These are phyloP conservation scores for Ulmus americana DNA, from an alignment of 331 rosid genomes.

Conservation along the genomic window DNA sequence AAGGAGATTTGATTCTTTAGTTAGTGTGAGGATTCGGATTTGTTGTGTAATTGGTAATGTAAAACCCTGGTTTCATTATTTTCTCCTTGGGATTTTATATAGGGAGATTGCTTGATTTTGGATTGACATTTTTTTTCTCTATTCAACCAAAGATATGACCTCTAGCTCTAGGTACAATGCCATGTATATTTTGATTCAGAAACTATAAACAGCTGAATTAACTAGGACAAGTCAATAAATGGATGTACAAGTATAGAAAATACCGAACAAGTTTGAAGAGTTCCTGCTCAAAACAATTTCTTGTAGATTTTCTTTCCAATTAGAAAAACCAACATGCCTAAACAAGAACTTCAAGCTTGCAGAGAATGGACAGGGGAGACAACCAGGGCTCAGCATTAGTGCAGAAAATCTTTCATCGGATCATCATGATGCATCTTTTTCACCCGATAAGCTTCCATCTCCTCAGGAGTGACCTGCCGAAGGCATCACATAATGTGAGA, in stretches of 20 bases:
- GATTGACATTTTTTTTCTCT: background rate
- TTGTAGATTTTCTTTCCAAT: background rate
- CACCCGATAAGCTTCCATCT: constrained; percentile 38
- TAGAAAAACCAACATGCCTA: background rate
- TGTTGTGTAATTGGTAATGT: background rate
- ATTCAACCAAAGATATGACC: background rate
- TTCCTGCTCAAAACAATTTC: background rate
- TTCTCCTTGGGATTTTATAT: background rate
- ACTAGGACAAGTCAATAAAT: background rate
- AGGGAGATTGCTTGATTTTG: background rate
- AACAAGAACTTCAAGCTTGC: too few species aligned
- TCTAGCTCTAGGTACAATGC: background rate
- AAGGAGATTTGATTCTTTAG: background rate
- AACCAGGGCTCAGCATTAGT: background rate
- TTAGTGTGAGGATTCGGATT: constrained; percentile 2
- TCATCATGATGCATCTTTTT: constrained; percentile 38
- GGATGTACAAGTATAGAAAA: background rate
- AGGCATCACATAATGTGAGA: constrained; percentile 1
- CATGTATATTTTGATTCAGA: background rate
- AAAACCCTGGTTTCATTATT: background rate
- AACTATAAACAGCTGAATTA: too few species aligned
- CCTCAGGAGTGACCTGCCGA: constrained; percentile 37
- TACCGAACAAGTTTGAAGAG: background rate
- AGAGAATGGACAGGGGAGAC: background rate
- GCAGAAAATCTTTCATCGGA: constrained; percentile 38